A percentile compares a stretch with the other conserved stretches of the same genome.
Evolutionary conservation across 768 basidiomycete genomes (phyloP).

Genomic region (Pleurotus tuoliensis): DNA sequence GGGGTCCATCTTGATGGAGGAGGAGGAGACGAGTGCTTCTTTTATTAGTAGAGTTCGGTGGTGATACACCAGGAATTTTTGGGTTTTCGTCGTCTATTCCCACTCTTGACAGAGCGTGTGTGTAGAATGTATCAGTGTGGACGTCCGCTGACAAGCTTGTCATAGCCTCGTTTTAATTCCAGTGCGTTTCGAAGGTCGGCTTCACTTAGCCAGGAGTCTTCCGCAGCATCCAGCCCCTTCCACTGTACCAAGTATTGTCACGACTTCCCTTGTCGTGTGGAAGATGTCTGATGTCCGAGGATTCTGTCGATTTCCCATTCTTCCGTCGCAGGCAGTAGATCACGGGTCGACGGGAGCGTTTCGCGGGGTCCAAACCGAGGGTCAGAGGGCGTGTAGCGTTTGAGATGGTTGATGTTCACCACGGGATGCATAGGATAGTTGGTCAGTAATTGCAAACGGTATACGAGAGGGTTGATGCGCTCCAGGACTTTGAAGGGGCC

Average conservation of each 20-base stretch:
- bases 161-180: slow-evolving; percentile 13
- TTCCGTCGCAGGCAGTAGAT: slow-evolving; percentile 9
- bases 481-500: slow-evolving; percentile 24
- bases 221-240: slow-evolving; percentile 16
- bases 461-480: slow-evolving; percentile 19
- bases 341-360: slow-evolving; percentile 11
- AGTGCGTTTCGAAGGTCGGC: slow-evolving; percentile 18
- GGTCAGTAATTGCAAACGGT: slow-evolving; percentile 17
- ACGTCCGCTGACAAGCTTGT: neutral
- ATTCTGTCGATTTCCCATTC: slow-evolving; percentile 18
- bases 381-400: slow-evolving; percentile 15
- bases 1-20: too few species aligned
- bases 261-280: slow-evolving; percentile 8
- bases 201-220: slow-evolving; percentile 21
- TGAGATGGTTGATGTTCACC: slow-evolving; percentile 19
- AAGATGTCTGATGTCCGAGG: slow-evolving; percentile 11
- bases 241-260: slow-evolving; percentile 11
- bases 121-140: too few species aligned
- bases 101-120: too few species aligned
- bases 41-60: too few species aligned
- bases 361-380: slow-evolving; percentile 12
- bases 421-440: slow-evolving; percentile 21
- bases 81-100: too few species aligned
- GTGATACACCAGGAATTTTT: too few species aligned
- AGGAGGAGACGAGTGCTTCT: too few species aligned